These are phyloP conservation scores for Solanum sparsipilum DNA, from an alignment of 257 asterid genomes.

Conservation along the genomic window DNA sequence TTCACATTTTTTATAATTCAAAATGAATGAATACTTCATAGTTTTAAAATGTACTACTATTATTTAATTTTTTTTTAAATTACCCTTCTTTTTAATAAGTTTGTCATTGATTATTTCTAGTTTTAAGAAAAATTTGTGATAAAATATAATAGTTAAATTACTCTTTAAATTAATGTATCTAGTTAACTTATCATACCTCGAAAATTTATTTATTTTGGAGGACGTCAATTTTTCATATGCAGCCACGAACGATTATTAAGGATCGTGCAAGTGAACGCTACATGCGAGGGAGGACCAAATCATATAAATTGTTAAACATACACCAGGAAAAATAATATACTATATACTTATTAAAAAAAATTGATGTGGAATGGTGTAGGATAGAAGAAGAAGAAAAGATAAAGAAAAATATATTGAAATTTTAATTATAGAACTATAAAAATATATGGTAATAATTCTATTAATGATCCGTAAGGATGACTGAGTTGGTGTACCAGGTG, in stretches of 20 bases:
- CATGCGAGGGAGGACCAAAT: background rate
- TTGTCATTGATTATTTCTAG: background rate
- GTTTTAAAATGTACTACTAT: background rate
- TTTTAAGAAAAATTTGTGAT: background rate
- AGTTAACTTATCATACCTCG: background rate
- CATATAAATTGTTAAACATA: background rate
- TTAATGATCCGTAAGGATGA: background rate
- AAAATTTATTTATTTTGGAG: background rate
- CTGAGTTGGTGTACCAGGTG: background rate
- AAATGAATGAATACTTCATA: background rate
- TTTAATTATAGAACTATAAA: background rate
- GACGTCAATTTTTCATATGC: background rate
- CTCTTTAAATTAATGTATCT: background rate
- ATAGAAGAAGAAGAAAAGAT: background rate
- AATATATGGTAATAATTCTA: background rate
- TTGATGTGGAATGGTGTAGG: background rate
- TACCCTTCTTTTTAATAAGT: background rate
- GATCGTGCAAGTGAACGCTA: background rate
- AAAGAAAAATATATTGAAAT: background rate
- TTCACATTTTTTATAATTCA: background rate
- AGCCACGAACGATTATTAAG: background rate
- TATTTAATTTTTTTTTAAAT: accelerated
- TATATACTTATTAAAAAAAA: background rate
- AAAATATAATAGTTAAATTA: background rate
- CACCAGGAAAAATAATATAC: background rate